Evolutionary conservation across 805 yeast species (phyloP).

Genomic region (Wickerhamiella parazyma): DNA sequence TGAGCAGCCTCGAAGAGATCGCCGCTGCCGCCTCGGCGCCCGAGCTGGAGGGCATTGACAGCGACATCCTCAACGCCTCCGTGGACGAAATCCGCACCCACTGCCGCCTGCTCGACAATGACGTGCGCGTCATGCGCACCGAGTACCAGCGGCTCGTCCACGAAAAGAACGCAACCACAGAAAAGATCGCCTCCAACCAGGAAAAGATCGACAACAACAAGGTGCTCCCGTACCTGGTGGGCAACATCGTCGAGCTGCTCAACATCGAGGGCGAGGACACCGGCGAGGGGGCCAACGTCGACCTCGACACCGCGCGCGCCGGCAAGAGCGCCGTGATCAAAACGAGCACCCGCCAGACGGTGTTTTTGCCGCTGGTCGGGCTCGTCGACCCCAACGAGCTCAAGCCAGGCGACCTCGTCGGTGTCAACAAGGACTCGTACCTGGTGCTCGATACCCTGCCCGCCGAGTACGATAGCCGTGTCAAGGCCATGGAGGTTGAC

Average conservation of each 20-base stretch:
- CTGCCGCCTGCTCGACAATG: constrained; percentile 80
- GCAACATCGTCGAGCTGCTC: constrained; percentile 87
- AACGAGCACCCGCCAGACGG: constrained; percentile 95
- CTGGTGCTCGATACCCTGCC: constrained; percentile 88
- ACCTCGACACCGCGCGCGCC: constrained; percentile 74
- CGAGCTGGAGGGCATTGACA: constrained; percentile 52
- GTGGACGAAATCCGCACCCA: constrained; percentile 76
- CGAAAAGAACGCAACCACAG: constrained; percentile 85
- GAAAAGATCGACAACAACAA: constrained; percentile 92
- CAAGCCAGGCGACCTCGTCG: constrained; percentile 95
- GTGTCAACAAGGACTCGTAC: constrained; percentile 94
- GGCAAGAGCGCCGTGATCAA: constrained; percentile 98
- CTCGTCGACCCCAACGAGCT: constrained; percentile 81
- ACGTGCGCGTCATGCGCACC: constrained; percentile 85
- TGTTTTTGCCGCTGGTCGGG: constrained; percentile 89
- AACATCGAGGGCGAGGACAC: constrained; percentile 67
- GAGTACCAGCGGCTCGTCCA: constrained; percentile 83
- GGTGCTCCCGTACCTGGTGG: constrained; percentile 91
- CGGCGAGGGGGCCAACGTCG: constrained; percentile 91
- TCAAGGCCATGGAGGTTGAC: constrained; percentile 98
- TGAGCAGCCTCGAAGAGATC: constrained; percentile 10
- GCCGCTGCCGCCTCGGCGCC: constrained; percentile 10
- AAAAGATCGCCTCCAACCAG: constrained; percentile 86
- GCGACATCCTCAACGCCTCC: constrained; percentile 64
- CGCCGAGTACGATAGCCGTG: constrained; percentile 93